These are phyloP conservation scores for Glebionis coronaria DNA, from an alignment of 129 eudicot species.

Conservation along the genomic window DNA sequence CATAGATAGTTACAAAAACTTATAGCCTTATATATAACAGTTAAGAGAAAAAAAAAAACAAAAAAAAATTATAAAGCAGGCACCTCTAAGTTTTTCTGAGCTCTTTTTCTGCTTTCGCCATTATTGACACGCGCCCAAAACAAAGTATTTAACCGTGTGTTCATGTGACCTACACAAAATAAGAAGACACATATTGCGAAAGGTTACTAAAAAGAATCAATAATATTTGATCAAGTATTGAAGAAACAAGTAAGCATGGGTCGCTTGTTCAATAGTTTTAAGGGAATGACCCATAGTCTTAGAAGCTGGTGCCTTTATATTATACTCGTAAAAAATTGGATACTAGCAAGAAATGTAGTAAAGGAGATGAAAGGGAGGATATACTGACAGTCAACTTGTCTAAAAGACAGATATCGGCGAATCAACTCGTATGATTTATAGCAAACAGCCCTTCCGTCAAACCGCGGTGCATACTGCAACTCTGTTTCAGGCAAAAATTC, in stretches of 20 bases:
- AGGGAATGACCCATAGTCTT: no score
- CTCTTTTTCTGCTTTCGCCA: slow-evolving; percentile 69
- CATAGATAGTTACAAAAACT: no score
- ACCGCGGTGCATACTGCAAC: slow-evolving; percentile 56
- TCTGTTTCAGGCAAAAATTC: slow-evolving; percentile 60
- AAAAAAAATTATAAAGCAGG: neutral
- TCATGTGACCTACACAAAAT: slow-evolving; percentile 68
- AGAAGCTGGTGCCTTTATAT: neutral
- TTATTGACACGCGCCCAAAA: slow-evolving; percentile 93
- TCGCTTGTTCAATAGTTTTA: no score
- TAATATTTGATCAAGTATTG: slow-evolving; percentile 1
- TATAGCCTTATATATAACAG: no score
- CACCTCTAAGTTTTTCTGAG: slow-evolving; percentile 75
- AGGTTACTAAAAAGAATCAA: no score
- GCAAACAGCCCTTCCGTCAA: slow-evolving; percentile 97
- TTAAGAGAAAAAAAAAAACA: neutral
- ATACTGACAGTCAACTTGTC: slow-evolving; percentile 96
- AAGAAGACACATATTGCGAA: no score
- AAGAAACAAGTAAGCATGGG: no score
- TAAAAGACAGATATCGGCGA: slow-evolving; percentile 87
- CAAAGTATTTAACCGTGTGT: slow-evolving; percentile 91
- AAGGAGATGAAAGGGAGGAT: neutral
- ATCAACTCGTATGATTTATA: slow-evolving; percentile 71
- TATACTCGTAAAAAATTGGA: neutral
- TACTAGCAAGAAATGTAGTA: no score